A percentile compares a stretch with the other conserved stretches of the same genome.
phyloP scores from a whole-genome alignment of 83 land plant genomes.

The Isoetes engelmannii region DNA sequence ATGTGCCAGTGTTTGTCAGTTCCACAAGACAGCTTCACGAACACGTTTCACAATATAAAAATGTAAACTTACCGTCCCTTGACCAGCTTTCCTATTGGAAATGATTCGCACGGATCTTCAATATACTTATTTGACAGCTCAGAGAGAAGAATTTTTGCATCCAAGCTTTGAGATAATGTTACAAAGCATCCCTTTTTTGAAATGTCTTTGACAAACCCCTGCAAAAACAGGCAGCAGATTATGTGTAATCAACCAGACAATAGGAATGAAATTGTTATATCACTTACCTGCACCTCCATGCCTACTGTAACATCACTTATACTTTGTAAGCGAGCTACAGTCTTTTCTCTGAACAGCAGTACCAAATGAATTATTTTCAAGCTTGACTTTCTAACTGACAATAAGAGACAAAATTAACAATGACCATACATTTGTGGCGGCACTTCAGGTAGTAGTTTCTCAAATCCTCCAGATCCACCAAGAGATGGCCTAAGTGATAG shows the following conservation, averaged over 20 bases:
- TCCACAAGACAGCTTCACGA: background rate
- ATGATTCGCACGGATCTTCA: conserved; percentile 51
- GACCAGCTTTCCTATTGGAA: conserved; percentile 81
- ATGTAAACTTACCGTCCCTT: conserved; percentile 52
- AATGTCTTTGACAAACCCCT: conserved; percentile 92
- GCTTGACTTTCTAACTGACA: too few relatives aligned
- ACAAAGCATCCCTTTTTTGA: conserved; percentile 76
- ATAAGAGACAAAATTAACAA: too few relatives aligned
- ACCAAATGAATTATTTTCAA: too few relatives aligned
- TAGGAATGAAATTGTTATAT: background rate
- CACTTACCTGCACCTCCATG: conserved; percentile 68
- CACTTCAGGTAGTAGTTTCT: too few relatives aligned
- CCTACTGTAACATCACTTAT: conserved; percentile 55
- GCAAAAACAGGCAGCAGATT: background rate
- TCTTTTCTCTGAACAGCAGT: too few relatives aligned
- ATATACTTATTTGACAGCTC: conserved; percentile 58
- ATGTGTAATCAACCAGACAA: background rate
- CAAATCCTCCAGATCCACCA: conserved; percentile 20
- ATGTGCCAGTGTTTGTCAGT: background rate
- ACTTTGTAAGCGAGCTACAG: conserved; percentile 21
- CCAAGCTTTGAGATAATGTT: conserved; percentile 59
- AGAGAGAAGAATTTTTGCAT: conserved; percentile 70
- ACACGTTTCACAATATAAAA: background rate
- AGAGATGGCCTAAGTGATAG: conserved; percentile 57
- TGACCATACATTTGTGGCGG: too few relatives aligned